phyloP scores from a whole-genome alignment of 768 basidiomycete species.

The Gloeostereum incarnatum region DNA sequence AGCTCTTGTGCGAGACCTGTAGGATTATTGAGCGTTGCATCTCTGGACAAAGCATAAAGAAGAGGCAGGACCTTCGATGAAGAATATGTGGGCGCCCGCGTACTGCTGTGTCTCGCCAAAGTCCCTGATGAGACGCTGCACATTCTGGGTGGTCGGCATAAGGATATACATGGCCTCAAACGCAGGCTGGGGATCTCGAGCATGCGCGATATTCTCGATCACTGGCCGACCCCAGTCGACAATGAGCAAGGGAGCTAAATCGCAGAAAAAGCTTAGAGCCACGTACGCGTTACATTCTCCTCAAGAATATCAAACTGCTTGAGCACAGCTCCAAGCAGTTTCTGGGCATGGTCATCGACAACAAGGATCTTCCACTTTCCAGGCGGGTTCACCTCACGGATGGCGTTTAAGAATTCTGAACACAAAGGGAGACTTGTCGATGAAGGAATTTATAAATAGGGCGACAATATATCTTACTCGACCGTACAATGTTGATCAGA shows the following conservation, averaged over 20 bases:
- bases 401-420: constrained; percentile 78
- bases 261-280: too few species aligned
- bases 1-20: constrained; percentile 72
- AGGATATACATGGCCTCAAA: constrained; percentile 92
- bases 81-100: constrained; percentile 83
- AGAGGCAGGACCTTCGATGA: constrained; percentile 62
- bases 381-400: constrained; percentile 80
- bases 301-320: constrained; percentile 92
- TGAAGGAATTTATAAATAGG: constrained; percentile 4
- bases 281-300: constrained; percentile 93
- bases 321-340: constrained; percentile 73
- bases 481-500: constrained; percentile 33
- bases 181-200: constrained; percentile 74
- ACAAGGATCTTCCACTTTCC: constrained; percentile 96
- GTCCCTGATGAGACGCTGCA: constrained; percentile 85
- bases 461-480: constrained; percentile 36
- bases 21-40: background rate
- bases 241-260: constrained; percentile 1
- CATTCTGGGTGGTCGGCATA: constrained; percentile 92
- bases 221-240: constrained; percentile 36
- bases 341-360: constrained; percentile 88
- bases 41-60: constrained; percentile 2
- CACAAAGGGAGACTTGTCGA: constrained; percentile 1
- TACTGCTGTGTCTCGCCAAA: constrained; percentile 61
- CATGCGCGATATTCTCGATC: constrained; percentile 81